Evolutionary conservation across 768 basidiomycete species (phyloP).

Genomic region (Pisolithus orientalis): DNA sequence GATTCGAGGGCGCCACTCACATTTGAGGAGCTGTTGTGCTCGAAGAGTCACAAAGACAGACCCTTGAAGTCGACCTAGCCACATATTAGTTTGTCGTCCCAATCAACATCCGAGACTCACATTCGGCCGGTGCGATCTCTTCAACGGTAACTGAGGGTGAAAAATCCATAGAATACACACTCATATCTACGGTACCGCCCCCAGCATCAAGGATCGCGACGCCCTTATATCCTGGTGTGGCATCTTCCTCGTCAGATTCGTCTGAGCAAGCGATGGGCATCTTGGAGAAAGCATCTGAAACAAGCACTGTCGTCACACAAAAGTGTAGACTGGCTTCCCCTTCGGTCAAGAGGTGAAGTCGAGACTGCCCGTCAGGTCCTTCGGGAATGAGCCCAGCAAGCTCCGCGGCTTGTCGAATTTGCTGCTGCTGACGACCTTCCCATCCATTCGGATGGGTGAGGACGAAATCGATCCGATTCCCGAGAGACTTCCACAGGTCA

Average conservation of each 20-base stretch:
- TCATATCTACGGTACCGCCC: constrained; percentile 34
- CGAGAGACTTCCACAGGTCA: constrained; percentile 18
- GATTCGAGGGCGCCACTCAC: constrained; percentile 10
- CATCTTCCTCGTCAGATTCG: neutral
- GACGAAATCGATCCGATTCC: constrained; percentile 16
- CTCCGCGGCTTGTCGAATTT: constrained; percentile 22
- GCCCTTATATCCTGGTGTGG: constrained; percentile 24
- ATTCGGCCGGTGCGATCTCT: constrained; percentile 30
- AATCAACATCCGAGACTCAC: constrained; percentile 5
- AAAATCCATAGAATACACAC: constrained; percentile 27
- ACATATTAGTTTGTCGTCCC: neutral
- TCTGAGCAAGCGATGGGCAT: neutral
- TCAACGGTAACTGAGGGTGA: constrained; percentile 21
- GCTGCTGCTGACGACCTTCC: constrained; percentile 24
- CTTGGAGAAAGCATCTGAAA: constrained; percentile 20
- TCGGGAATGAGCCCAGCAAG: constrained; percentile 17
- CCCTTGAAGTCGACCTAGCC: constrained; percentile 32
- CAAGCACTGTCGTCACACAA: constrained; percentile 39
- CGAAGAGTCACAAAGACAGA: constrained; percentile 30
- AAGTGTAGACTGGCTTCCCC: constrained; percentile 23
- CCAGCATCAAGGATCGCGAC: constrained; percentile 45
- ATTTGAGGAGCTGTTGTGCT: constrained; percentile 20
- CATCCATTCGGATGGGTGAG: constrained; percentile 28
- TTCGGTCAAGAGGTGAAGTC: constrained; percentile 22
- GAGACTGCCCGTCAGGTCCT: constrained; percentile 5